These are phyloP conservation scores for Cichorium intybus DNA, from an alignment of 140 eudicot species.

Conservation along the genomic window DNA sequence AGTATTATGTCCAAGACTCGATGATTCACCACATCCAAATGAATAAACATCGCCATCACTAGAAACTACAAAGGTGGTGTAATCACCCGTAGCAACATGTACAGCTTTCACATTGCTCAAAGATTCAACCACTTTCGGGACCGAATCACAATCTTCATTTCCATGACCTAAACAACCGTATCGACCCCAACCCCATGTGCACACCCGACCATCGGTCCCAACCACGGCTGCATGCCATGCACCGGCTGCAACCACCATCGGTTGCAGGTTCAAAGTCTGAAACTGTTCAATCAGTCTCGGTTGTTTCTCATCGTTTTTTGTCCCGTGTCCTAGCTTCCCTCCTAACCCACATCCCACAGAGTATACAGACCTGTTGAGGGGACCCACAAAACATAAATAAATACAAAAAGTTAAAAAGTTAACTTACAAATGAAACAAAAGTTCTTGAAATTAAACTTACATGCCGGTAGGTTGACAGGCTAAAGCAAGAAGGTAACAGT, in stretches of 20 bases:
- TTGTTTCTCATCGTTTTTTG: slow-evolving; percentile 73
- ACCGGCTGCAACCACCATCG: slow-evolving; percentile 91
- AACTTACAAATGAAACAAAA: neutral
- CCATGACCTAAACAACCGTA: slow-evolving; percentile 94
- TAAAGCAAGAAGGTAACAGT: slow-evolving; percentile 97
- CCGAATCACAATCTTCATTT: slow-evolving; percentile 72
- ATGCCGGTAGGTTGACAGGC: slow-evolving; percentile 96
- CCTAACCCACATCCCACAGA: slow-evolving; percentile 99
- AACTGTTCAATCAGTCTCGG: slow-evolving; percentile 87
- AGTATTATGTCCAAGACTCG: slow-evolving; percentile 77
- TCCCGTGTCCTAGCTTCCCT: slow-evolving; percentile 92
- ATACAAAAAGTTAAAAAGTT: neutral
- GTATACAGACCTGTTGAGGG: slow-evolving; percentile 72
- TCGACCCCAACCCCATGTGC: slow-evolving; percentile 99
- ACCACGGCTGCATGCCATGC: slow-evolving; percentile 99
- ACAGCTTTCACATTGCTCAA: slow-evolving; percentile 77
- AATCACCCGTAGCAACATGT: slow-evolving; percentile 96
- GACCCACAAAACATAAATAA: neutral
- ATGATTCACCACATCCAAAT: slow-evolving; percentile 86
- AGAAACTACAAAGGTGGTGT: slow-evolving; percentile 91
- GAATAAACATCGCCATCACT: slow-evolving; percentile 83
- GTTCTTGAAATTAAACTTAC: slow-evolving; percentile 42
- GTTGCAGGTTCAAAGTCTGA: slow-evolving; percentile 72
- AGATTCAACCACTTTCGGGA: slow-evolving; percentile 76
- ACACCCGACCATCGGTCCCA: slow-evolving; percentile 91